Evolutionary conservation across 2,329 filamentous ascomycete species (phyloP), one percentile per base, ranked within the genome.

Genomic region (Microsporum audouinii): DNA sequence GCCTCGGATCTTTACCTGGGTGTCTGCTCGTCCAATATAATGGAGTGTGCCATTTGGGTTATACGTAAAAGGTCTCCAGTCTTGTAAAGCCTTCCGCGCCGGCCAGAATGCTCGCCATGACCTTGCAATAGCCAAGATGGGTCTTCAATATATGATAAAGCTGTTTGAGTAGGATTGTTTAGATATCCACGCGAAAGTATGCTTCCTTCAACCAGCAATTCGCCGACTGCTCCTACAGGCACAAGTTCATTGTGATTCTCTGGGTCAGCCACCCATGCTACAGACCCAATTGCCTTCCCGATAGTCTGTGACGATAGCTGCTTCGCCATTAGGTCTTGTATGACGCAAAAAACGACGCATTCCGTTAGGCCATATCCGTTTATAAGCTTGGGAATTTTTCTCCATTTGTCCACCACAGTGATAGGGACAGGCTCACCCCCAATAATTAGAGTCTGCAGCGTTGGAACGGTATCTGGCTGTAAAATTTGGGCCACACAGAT

Each of bases 401-500:
- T 68, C 75, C 74, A 76, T 2, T 69, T 71, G 1, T 61, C 49
- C 1, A 76, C 63, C 49, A 74, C 62, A 33, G 57, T 58, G 5
- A 61, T 41, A 10, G 59, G 33, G 10, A 68, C 49, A 7, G 66
- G 62, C 49, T 70, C 68, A 7, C 68, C 68, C 7, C 65, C 65
- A 12, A 69, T 60, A 2, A 62, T 29, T 12, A 79, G 59, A 1
- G 67, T 68, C n/a, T 70, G 70, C 2, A 79, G 66, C 2, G 66
- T 68, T 4, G 74, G 73, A 4, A 78, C 69, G 7, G 74, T 69
- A 12, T 68, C 64, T 1, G 73, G 74, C 4, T 67, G 63, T 4
- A 79, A 60, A 3, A 76, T 64, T 4, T 71, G 64, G 0, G 81
- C 80, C n/a, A 85, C n/a, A 85, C 75, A 0, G 80, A 75, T 0